Percentiles rank a stretch among this genome's conserved stretches.
These are phyloP conservation scores for Coemansia asiatica DNA, from an alignment of 192 early-diverging fungal genomes.

Conservation along the genomic window DNA sequence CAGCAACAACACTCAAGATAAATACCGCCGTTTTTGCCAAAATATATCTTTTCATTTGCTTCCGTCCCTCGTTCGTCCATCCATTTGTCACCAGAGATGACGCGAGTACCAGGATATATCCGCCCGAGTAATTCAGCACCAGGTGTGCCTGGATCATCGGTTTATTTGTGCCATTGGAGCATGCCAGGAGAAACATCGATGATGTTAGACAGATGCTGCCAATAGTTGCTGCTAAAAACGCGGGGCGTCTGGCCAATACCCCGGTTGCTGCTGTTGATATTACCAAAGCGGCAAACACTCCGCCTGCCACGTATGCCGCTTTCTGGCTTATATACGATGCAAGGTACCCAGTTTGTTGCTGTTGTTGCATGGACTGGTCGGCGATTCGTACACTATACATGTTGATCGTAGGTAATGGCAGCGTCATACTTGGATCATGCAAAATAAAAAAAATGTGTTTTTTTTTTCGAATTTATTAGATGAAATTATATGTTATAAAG, in stretches of 20 bases:
- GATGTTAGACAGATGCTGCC: constrained; percentile 14
- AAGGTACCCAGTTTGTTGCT: constrained; percentile 33
- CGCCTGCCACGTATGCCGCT: constrained; percentile 36
- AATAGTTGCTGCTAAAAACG: constrained; percentile 6
- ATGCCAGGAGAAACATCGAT: constrained; percentile 36
- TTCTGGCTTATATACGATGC: neutral
- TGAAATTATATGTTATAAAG: too few relatives aligned
- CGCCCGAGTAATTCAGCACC: constrained; percentile 23
- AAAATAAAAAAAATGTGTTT: neutral
- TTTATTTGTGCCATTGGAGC: constrained; percentile 2
- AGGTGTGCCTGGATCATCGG: constrained; percentile 22
- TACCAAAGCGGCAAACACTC: constrained; percentile 25
- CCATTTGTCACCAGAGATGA: constrained; percentile 6
- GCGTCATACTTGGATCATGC: neutral
- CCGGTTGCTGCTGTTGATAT: constrained; percentile 8
- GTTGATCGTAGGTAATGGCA: neutral
- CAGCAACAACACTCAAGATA: neutral
- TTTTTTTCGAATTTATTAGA: neutral
- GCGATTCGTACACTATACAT: neutral
- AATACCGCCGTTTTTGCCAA: too few relatives aligned
- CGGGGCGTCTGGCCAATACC: constrained; percentile 2
- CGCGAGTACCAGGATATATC: constrained; percentile 13
- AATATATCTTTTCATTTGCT: too few relatives aligned
- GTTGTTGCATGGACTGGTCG: constrained; percentile 5
- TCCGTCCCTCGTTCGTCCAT: too few relatives aligned